These are phyloP conservation scores for Vitis rupestris DNA, from an alignment of 164 flowering plant species.

Conservation along the genomic window DNA sequence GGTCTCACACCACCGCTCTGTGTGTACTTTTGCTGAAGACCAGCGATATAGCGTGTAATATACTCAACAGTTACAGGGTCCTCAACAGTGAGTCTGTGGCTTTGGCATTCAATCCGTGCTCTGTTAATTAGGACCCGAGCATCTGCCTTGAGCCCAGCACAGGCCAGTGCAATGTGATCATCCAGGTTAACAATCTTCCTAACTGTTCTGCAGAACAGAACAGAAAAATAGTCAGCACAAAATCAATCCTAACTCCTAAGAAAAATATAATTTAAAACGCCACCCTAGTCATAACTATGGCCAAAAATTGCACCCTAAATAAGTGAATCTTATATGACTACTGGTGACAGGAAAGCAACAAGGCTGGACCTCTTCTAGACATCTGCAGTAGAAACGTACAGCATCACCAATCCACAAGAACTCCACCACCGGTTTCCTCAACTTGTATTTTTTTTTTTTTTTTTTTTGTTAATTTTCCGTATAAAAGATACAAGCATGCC, in stretches of 20 bases:
- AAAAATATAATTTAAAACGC: background rate
- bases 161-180: constrained; percentile 89
- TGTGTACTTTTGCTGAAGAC: constrained; percentile 96
- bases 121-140: constrained; percentile 90
- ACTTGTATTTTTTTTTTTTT: too few species aligned
- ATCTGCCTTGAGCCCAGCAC: constrained; percentile 99
- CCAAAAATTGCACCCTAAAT: background rate
- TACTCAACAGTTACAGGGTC: constrained; percentile 98
- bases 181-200: constrained; percentile 91
- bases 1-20: constrained; percentile 99
- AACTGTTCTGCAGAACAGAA: constrained; percentile 55
- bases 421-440: too few species aligned
- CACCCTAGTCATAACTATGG: background rate
- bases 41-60: constrained; percentile 94
- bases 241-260: background rate
- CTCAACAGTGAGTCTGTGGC: constrained; percentile 94
- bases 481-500: too few species aligned
- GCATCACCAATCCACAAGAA: too few species aligned
- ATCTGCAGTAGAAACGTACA: too few species aligned
- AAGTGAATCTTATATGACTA: background rate
- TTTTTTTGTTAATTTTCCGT: too few species aligned
- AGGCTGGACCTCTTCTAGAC: too few species aligned
- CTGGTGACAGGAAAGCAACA: background rate
- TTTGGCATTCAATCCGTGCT: constrained; percentile 94
- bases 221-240: background rate